phyloP scores from a whole-genome alignment of 331 rosid genomes.

The Malus hybrid region DNA sequence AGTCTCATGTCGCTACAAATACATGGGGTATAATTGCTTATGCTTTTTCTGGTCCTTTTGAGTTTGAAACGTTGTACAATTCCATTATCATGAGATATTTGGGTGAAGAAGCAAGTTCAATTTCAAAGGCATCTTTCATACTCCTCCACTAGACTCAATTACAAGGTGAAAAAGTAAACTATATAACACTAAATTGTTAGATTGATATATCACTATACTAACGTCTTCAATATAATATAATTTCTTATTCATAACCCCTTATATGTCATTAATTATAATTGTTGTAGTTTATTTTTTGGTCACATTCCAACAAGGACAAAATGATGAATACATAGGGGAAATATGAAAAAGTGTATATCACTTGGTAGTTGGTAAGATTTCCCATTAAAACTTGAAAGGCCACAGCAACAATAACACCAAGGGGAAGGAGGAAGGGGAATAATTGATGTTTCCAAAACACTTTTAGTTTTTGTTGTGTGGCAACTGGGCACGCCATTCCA shows the following conservation, averaged over 20 bases:
- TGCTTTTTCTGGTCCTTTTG: background rate
- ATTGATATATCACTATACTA: too few species aligned
- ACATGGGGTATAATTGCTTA: background rate
- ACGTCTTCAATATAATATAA: too few species aligned
- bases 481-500: conserved; percentile 31
- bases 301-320: conserved; percentile 2
- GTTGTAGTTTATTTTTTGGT: background rate
- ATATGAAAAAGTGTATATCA: background rate
- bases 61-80: background rate
- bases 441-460: conserved; percentile 47
- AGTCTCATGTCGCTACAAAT: conserved; percentile 5
- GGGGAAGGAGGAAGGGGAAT: conserved; percentile 28
- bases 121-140: background rate
- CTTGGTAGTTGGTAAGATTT: conserved; percentile 41
- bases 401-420: conserved; percentile 2
- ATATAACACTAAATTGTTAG: too few species aligned
- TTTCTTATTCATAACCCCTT: background rate
- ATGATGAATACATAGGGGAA: background rate
- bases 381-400: conserved; percentile 32
- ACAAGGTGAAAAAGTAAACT: background rate
- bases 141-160: background rate
- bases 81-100: background rate
- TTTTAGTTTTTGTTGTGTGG: conserved; percentile 17
- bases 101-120: background rate
- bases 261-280: background rate